phyloP scores from a whole-genome alignment of 2,329 filamentous ascomycete species.

The Paraconiothyrium sp. region DNA sequence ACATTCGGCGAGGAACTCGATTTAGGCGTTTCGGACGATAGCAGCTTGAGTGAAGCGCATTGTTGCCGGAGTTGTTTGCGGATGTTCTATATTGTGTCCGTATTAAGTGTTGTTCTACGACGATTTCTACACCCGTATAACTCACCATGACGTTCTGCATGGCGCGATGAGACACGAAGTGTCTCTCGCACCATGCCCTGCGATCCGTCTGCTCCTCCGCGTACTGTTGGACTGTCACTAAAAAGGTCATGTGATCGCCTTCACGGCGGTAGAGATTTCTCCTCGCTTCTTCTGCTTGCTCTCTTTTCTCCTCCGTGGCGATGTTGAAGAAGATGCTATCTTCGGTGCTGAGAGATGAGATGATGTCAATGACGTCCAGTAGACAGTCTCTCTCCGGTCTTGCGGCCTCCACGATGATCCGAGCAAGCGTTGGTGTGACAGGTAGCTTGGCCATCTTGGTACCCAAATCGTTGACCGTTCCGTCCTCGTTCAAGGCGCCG shows the following conservation, averaged over 20 bases:
- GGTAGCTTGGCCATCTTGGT: slow-evolving; percentile 83
- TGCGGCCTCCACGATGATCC: slow-evolving; percentile 83
- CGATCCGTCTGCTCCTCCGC: slow-evolving; percentile 66
- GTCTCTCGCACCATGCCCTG: slow-evolving; percentile 67
- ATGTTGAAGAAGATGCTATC: slow-evolving; percentile 67
- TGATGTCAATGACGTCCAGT: slow-evolving; percentile 85
- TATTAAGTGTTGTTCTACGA: not conserved
- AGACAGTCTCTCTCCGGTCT: slow-evolving; percentile 76
- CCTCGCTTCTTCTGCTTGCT: slow-evolving; percentile 65
- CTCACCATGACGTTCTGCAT: slow-evolving; percentile 70
- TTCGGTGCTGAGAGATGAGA: slow-evolving; percentile 71
- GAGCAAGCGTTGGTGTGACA: slow-evolving; percentile 80
- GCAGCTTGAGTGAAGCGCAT: slow-evolving; percentile 59
- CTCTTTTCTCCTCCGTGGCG: slow-evolving; percentile 67
- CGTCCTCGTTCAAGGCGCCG: slow-evolving; percentile 76
- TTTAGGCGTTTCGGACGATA: slow-evolving; percentile 31
- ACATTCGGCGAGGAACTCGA: slow-evolving; percentile 55
- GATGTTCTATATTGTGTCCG: slow-evolving; percentile 57
- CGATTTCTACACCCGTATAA: not conserved
- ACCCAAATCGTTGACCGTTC: slow-evolving; percentile 77
- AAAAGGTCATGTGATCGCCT: slow-evolving; percentile 71
- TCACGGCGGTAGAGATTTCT: slow-evolving; percentile 66
- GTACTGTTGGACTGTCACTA: slow-evolving; percentile 69
- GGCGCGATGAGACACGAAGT: slow-evolving; percentile 69
- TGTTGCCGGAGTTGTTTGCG: slow-evolving; percentile 69